Evolutionary conservation across 2,329 filamentous ascomycete genomes (phyloP).

Genomic region (Ophiostoma sp.): DNA sequence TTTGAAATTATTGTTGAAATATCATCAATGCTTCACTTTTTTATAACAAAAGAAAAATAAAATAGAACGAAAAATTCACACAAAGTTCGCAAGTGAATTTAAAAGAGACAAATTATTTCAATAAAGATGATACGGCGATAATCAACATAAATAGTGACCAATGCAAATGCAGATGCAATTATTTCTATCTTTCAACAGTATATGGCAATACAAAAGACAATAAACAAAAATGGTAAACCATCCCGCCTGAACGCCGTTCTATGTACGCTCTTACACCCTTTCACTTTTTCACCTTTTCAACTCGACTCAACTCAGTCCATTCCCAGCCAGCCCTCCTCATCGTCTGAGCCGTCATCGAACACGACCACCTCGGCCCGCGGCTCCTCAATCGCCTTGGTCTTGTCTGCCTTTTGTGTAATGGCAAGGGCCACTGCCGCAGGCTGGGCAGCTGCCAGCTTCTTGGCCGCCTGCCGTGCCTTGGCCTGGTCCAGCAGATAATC

Average conservation of each 20-base stretch:
- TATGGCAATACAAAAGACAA: constrained; percentile 5
- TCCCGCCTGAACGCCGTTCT: constrained; percentile 21
- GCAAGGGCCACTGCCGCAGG: constrained; percentile 7
- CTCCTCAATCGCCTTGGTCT: constrained; percentile 8
- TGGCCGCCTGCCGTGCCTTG: constrained; percentile 32
- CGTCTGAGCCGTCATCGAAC: constrained; percentile 27
- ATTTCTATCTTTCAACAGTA: background rate
- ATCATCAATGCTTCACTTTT: too few relatives aligned
- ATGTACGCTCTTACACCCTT: background rate
- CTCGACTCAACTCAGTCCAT: constrained; percentile 14
- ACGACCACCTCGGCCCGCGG: constrained; percentile 11
- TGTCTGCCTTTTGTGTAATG: background rate
- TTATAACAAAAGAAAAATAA: background rate
- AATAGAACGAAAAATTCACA: background rate
- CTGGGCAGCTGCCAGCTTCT: background rate
- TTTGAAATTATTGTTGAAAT: too few relatives aligned
- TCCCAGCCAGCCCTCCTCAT: constrained; percentile 27
- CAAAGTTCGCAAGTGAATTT: background rate
- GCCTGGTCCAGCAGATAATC: constrained; percentile 71
- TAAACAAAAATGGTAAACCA: background rate
- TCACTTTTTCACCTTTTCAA: background rate
- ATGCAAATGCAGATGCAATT: constrained; percentile 10
- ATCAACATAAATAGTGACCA: background rate
- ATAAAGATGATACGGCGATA: background rate
- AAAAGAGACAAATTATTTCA: background rate